Evolutionary conservation across 768 basidiomycete genomes (phyloP), one percentile per base, ranked within the genome.

Genomic region (Rhodotorula taiwanensis): DNA sequence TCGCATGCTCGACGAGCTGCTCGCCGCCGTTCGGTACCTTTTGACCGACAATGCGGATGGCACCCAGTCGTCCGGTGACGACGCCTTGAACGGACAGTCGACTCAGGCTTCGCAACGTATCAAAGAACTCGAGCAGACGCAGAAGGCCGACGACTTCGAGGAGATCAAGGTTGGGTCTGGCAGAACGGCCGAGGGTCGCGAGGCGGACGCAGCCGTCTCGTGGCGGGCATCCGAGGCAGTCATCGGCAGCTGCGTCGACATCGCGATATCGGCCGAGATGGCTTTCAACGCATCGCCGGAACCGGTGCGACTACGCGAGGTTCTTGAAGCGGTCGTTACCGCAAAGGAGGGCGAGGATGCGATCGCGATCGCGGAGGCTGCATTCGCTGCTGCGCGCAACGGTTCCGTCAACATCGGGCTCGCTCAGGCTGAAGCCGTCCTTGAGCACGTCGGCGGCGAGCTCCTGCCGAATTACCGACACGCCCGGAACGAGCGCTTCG

Each of bases 281-380:
- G 64, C 61, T 23, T 70, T 28, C 16, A 62, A 64, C 18, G 67
- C 67, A 18, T 49, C 64, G 25, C 62, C 70, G 31, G 23, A 43
- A 33, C 25, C 67, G 21, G 48, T 65, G 28, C 67, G 72, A 47
- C 67, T 76, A 41, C 44, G 58, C 13, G 70, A 71, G 9, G 55
- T 77, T 23, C 62, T 76, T 56, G 60, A 64, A 9, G 52, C 52
- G 18, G 72, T 75, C 50, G 33, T 58, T n/a, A 44, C 68, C 31
- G 64, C 73, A 16, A 44, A 71, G 3, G 78, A 78, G 14, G 78
- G 80, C 0, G 80, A 83, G 39, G 81, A 81, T 0, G 51, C 62
- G 9, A 84, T 91, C 66, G 72, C 86, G 16, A 68, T 83, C 25
- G 75, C 88, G 15, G 84, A 81, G 8, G 76, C 82, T 2, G 79